Evolutionary conservation across 2,329 filamentous ascomycete genomes (phyloP), one percentile per base, ranked within the genome.

Genomic region (Colletotrichum tanaceti): DNA sequence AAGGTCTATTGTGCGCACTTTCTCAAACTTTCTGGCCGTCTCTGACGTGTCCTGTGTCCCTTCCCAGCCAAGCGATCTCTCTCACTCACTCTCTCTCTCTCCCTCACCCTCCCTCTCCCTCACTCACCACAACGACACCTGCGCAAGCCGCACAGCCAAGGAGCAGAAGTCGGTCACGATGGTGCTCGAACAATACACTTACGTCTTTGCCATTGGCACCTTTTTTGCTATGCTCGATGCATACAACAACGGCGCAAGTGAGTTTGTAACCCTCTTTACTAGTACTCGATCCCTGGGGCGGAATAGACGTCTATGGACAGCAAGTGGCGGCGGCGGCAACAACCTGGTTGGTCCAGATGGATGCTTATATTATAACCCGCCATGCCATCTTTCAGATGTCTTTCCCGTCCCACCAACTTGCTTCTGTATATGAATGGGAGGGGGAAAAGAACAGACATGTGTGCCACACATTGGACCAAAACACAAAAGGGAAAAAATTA

Each of bases 221-320:
- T 81, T 90, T 74, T 93, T 93, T 85, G 90, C 91, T 81, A 79
- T 93, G 78, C 87, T 93, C 57, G 91, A 93, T 80, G 91, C 91
- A 70, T 93, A 84, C 85, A 93, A 93, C 85, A 93, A 92, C 78
- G 91, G 91, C 78, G 91, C 91, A 74, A 93, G 90, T 92, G 81
- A 80, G 89, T 87, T n/a, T n/a, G 50, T 13, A 43, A 18, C 44
- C 5, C 47, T 28, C 11, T n/a, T n/a, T n/a, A n/a, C n/a, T n/a
- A n/a, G n/a, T n/a, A n/a, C n/a, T n/a, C 7, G 20, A 28, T 28
- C 18, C 10, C 32, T 32, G 13, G 10, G 13, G n/a, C 22, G 3
- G 44, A 49, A 52, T 7, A 44, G 13, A 14, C 47, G 20, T n/a
- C n/a, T n/a, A n/a, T n/a, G 9, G n/a, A 32, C n/a, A n/a, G 18